These are phyloP conservation scores for Phialocephala sp. DNA, from an alignment of 2,329 filamentous ascomycete genomes.

Conservation along the genomic window DNA sequence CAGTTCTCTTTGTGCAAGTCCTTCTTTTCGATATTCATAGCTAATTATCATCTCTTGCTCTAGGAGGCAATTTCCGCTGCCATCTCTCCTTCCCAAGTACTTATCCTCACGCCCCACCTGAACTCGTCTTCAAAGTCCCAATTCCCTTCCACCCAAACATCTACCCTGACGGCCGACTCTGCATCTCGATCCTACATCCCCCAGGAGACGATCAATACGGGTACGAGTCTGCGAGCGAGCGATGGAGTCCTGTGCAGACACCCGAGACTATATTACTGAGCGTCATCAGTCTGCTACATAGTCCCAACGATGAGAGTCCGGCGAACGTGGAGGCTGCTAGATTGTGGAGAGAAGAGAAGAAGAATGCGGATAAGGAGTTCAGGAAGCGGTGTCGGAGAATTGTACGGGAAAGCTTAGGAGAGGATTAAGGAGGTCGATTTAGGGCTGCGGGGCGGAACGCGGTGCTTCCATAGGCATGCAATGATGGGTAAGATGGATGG, in stretches of 20 bases:
- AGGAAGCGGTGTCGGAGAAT: slow-evolving; percentile 77
- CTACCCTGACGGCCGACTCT: slow-evolving; percentile 85
- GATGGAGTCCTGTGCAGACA: slow-evolving; percentile 94
- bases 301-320: slow-evolving; percentile 93
- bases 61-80: slow-evolving; percentile 92
- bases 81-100: slow-evolving; percentile 80
- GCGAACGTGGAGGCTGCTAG: slow-evolving; percentile 94
- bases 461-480: slow-evolving; percentile 2
- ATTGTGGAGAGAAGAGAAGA: slow-evolving; percentile 80
- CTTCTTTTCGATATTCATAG: slow-evolving; percentile 23
- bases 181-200: slow-evolving; percentile 96
- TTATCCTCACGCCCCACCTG: slow-evolving; percentile 88
- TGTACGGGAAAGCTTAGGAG: slow-evolving; percentile 81
- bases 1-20: slow-evolving; percentile 66
- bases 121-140: slow-evolving; percentile 83
- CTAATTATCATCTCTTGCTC: slow-evolving; percentile 1
- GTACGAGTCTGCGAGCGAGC: slow-evolving; percentile 88
- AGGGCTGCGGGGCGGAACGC: neutral
- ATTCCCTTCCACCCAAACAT: slow-evolving; percentile 95
- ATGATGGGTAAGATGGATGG: neutral
- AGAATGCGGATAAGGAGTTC: slow-evolving; percentile 70
- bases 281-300: slow-evolving; percentile 89
- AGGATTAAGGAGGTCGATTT: slow-evolving; percentile 55
- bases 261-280: slow-evolving; percentile 92
- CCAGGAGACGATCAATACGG: slow-evolving; percentile 93